Conservation (phyloP, 192 early-diverging fungal genomes). For the Jimgerdemannia lactiflua region DNA sequence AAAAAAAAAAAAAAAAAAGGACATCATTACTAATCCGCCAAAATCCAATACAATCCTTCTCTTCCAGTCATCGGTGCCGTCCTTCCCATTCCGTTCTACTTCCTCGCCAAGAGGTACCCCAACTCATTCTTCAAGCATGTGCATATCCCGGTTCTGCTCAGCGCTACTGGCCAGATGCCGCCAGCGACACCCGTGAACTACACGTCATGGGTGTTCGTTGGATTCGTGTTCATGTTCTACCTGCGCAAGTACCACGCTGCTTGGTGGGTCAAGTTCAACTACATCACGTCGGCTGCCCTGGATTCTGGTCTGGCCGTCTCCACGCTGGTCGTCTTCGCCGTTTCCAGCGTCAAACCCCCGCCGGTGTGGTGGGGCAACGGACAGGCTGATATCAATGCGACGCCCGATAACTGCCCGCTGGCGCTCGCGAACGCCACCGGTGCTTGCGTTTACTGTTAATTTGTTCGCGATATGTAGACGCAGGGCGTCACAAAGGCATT, state of each 20-base stretch:
- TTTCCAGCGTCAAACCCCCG: constrained; percentile 33
- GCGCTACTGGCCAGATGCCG: constrained; percentile 55
- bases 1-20: constrained; percentile 24
- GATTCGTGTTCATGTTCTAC: constrained; percentile 69
- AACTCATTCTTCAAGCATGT: constrained; percentile 50
- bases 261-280: constrained; percentile 61
- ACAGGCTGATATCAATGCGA: constrained; percentile 20
- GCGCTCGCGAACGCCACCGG: constrained; percentile 37
- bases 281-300: constrained; percentile 48
- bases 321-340: constrained; percentile 34
- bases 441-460: constrained; percentile 40
- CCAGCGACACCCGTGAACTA: constrained; percentile 52
- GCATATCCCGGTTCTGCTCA: constrained; percentile 62
- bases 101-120: constrained; percentile 58
- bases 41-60: constrained; percentile 5
- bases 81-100: constrained; percentile 70
- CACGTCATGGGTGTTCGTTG: constrained; percentile 39
- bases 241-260: constrained; percentile 59
- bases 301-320: constrained; percentile 45
- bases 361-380: constrained; percentile 53
- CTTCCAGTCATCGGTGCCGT: constrained; percentile 52
- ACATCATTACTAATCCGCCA: constrained; percentile 32
- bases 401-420: constrained; percentile 44
- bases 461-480: too few relatives aligned
- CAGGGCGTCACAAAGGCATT: too few relatives aligned